Percentiles rank a stretch among this genome's conserved stretches.
phyloP scores from a whole-genome alignment of 352 stramenopile species.

The Discostella stelligera region DNA sequence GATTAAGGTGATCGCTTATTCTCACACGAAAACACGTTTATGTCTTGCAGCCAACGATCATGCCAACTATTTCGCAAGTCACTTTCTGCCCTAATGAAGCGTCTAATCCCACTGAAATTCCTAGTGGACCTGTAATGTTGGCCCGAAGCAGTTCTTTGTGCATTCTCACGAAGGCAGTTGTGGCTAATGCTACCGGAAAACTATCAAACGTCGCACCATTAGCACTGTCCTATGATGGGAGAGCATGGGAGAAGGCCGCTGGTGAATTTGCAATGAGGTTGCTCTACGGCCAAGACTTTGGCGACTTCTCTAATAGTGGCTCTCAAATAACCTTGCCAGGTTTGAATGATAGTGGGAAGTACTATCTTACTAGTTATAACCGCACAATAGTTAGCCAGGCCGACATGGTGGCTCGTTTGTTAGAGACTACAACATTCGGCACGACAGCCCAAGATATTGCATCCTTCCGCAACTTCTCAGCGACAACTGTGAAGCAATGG shows the following conservation, averaged over 20 bases:
- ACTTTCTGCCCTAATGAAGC: constrained; percentile 33
- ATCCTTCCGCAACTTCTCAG: constrained; percentile 27
- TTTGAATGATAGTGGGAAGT: constrained; percentile 28
- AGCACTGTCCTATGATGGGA: constrained; percentile 53
- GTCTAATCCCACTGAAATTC: constrained; percentile 22
- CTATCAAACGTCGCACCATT: constrained; percentile 48
- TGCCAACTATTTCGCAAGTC: constrained; percentile 42
- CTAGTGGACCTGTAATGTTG: constrained; percentile 47
- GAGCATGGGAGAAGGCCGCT: constrained; percentile 49
- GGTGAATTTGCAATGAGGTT: constrained; percentile 52
- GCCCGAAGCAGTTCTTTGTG: constrained; percentile 35
- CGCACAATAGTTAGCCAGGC: constrained; percentile 20
- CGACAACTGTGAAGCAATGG: constrained; percentile 34
- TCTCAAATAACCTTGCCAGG: constrained; percentile 47
- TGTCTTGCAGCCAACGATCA: constrained; percentile 27
- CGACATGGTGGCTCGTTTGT: constrained; percentile 40
- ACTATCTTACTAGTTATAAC: constrained; percentile 49
- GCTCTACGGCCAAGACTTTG: constrained; percentile 38
- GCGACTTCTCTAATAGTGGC: constrained; percentile 24
- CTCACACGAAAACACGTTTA: neutral
- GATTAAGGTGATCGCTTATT: neutral
- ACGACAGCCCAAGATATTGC: constrained; percentile 38
- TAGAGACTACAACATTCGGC: constrained; percentile 57
- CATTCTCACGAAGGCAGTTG: constrained; percentile 51
- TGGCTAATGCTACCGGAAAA: constrained; percentile 24